phyloP scores from a whole-genome alignment of 2,329 filamentous ascomycete genomes.

The Rhynchosporium graminicola region DNA sequence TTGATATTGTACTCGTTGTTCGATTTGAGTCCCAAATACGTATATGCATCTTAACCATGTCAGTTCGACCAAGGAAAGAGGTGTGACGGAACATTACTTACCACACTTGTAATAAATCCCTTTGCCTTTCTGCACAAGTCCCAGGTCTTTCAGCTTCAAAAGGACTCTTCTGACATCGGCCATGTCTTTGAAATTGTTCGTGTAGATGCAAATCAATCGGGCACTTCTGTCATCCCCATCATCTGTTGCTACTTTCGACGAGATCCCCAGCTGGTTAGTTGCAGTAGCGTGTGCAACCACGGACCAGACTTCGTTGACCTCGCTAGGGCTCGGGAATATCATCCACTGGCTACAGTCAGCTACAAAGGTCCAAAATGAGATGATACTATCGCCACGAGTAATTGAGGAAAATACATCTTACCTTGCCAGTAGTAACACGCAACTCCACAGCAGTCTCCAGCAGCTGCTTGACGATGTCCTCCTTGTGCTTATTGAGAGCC shows the following conservation, averaged over 20 bases:
- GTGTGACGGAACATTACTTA: constrained; percentile 25
- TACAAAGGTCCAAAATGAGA: background rate
- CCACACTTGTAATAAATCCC: constrained; percentile 72
- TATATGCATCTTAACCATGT: constrained; percentile 59
- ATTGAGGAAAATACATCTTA: constrained; percentile 35
- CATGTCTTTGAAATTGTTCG: constrained; percentile 68
- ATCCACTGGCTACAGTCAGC: constrained; percentile 61
- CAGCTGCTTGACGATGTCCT: constrained; percentile 55
- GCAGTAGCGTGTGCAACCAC: constrained; percentile 66
- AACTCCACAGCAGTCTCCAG: constrained; percentile 59
- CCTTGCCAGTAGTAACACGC: constrained; percentile 67
- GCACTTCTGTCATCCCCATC: constrained; percentile 44
- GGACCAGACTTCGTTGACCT: constrained; percentile 66
- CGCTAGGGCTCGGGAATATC: constrained; percentile 59
- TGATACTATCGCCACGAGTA: background rate
- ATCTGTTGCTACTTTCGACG: constrained; percentile 70
- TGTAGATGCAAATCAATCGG: constrained; percentile 77
- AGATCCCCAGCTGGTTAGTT: constrained; percentile 68
- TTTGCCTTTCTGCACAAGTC: constrained; percentile 48
- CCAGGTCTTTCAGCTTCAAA: constrained; percentile 59
- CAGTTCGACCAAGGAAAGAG: background rate
- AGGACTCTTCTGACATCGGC: constrained; percentile 71
- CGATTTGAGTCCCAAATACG: constrained; percentile 62
- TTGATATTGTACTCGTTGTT: constrained; percentile 64
- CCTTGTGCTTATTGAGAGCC: constrained; percentile 40